Evolutionary conservation across 495 filamentous ascomycete genomes (phyloP).

Genomic region (Halenospora varia): DNA sequence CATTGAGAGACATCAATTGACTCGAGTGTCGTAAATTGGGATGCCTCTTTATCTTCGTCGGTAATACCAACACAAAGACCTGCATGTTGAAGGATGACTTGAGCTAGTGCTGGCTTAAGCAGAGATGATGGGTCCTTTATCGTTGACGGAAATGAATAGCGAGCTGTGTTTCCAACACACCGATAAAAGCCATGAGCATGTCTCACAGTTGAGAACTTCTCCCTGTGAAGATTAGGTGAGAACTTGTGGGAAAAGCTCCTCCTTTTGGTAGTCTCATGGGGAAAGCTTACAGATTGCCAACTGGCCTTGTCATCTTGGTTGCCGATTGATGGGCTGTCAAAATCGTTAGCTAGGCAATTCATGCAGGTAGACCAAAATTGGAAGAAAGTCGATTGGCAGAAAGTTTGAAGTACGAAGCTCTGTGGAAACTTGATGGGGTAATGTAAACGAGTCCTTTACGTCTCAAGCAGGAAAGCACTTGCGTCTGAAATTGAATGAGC

Average conservation of each 20-base stretch:
- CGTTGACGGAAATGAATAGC: background rate
- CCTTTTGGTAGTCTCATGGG: background rate
- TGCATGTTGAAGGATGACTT: slow-evolving; percentile 21
- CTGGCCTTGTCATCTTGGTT: slow-evolving; percentile 1
- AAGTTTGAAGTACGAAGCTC: too few relatives aligned
- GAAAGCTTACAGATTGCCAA: slow-evolving; percentile 3
- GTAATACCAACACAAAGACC: slow-evolving; percentile 22
- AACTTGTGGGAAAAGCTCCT: too few relatives aligned
- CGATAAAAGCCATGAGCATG: slow-evolving; percentile 14
- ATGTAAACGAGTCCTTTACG: too few relatives aligned
- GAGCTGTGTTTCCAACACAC: slow-evolving; percentile 14
- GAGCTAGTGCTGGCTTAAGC: slow-evolving; percentile 10
- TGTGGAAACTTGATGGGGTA: too few relatives aligned
- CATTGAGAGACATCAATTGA: slow-evolving; percentile 18
- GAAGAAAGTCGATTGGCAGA: too few relatives aligned
- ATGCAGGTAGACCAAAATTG: too few relatives aligned
- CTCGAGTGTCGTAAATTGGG: slow-evolving; percentile 19
- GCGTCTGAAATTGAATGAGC: too few relatives aligned
- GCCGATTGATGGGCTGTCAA: too few relatives aligned
- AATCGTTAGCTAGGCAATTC: too few relatives aligned
- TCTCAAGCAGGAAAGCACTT: too few relatives aligned
- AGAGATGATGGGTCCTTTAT: slow-evolving; percentile 1
- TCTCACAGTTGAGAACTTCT: slow-evolving; percentile 10
- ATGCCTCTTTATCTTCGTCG: slow-evolving; percentile 16
- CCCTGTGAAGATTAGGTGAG: background rate